A percentile compares a stretch with the other conserved stretches of the same genome.
These are phyloP conservation scores for Hypocreales sp. DNA, from an alignment of 2,329 filamentous ascomycete genomes.

Conservation along the genomic window DNA sequence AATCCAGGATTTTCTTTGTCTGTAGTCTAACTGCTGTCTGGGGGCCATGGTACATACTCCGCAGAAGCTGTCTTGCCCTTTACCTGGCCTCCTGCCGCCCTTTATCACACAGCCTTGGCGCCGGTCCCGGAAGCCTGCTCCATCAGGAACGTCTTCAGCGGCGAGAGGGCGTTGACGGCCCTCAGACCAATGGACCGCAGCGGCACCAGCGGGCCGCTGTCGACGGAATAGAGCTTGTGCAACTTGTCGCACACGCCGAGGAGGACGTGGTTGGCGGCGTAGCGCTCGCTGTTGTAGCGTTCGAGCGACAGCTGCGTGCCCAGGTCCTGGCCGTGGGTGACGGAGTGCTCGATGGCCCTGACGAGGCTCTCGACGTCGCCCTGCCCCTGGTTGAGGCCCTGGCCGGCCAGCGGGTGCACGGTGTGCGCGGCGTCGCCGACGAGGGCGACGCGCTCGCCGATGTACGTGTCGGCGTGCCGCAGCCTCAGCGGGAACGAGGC, in stretches of 20 bases:
- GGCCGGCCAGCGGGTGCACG: constrained; percentile 84
- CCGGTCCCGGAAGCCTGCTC: constrained; percentile 45
- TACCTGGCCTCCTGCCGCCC: too few species aligned
- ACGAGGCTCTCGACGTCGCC: constrained; percentile 73
- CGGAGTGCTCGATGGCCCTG: constrained; percentile 58
- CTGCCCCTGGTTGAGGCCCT: constrained; percentile 87
- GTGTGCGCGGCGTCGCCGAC: constrained; percentile 93
- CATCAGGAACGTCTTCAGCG: constrained; percentile 81
- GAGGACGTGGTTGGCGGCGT: constrained; percentile 65
- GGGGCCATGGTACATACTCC: constrained; percentile 22
- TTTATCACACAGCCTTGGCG: constrained; percentile 26
- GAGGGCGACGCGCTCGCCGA: constrained; percentile 75
- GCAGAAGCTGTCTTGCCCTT: constrained; percentile 13
- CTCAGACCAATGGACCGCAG: constrained; percentile 62
- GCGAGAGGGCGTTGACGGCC: constrained; percentile 57
- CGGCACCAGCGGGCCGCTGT: constrained; percentile 64
- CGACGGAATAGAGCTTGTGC: constrained; percentile 80
- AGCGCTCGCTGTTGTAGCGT: constrained; percentile 66
- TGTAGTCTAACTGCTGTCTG: constrained; percentile 19
- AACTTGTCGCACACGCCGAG: constrained; percentile 76
- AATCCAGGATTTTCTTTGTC: constrained; percentile 16
- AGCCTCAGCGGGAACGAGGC: constrained; percentile 86
- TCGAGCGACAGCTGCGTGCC: constrained; percentile 68
- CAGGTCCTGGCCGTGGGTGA: constrained; percentile 74
- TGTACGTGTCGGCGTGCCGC: constrained; percentile 88